phyloP scores from a whole-genome alignment of 2,329 filamentous ascomycete species.

The Volutella citrinella region DNA sequence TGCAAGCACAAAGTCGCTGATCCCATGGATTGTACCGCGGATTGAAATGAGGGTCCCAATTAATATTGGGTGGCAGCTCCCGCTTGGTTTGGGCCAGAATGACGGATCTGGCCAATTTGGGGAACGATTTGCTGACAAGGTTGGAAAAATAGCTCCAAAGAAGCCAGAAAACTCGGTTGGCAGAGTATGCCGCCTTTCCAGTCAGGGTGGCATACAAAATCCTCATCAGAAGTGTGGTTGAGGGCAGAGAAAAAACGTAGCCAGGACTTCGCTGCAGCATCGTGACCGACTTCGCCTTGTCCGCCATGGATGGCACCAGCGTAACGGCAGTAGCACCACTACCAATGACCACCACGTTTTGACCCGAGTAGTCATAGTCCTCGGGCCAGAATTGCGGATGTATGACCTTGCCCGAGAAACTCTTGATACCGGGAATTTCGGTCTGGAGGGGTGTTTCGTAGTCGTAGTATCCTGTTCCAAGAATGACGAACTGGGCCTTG shows the following conservation, averaged over 20 bases:
- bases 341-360: constrained; percentile 65
- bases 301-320: constrained; percentile 58
- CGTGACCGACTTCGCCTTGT: constrained; percentile 57
- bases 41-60: constrained; percentile 52
- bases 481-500: constrained; percentile 51
- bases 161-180: constrained; percentile 47
- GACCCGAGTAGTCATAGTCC: constrained; percentile 60
- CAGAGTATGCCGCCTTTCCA: constrained; percentile 37
- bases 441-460: constrained; percentile 58
- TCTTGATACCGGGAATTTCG: constrained; percentile 40
- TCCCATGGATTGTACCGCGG: constrained; percentile 60
- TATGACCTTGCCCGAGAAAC: constrained; percentile 45
- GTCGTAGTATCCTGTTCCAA: constrained; percentile 64
- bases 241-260: constrained; percentile 55
- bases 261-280: constrained; percentile 68
- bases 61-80: constrained; percentile 47
- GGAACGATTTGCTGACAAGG: constrained; percentile 49
- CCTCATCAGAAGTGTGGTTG: constrained; percentile 32
- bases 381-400: constrained; percentile 76
- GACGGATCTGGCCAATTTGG: constrained; percentile 41
- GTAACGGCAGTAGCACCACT: constrained; percentile 67
- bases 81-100: constrained; percentile 39
- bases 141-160: constrained; percentile 38
- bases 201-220: constrained; percentile 41
- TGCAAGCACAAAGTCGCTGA: constrained; percentile 62